Evolutionary conservation across 306 rosid genomes (phyloP), one percentile per base, ranked within the genome.

Genomic region (Styphnolobium japonicum): DNA sequence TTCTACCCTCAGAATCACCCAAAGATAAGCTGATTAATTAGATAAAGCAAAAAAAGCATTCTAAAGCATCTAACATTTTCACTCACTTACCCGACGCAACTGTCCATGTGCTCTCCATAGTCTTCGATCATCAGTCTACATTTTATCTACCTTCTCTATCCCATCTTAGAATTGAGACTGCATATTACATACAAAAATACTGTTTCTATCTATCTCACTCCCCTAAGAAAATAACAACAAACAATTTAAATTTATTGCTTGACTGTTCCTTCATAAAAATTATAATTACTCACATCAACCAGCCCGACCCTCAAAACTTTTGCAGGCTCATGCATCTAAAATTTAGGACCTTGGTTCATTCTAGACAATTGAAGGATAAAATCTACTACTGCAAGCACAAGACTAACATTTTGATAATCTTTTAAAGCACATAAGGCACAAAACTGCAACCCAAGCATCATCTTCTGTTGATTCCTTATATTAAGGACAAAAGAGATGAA

Each of bases 41-140:
- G 36, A 33, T 60, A 48, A 77, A 72, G 81, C 70, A 37, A 23
- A 77, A 36, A 70, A 5, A 48, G 70, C 70, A 57, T 57, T 73
- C 45, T 12, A 60, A 51, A 46, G 14, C 10, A 29, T 58, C 82
- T 61, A 34, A 60, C 16, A 64, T 58, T 68, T 67, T 85, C 81
- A 77, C 37, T 31, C 8, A 45, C 55, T n/a, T n/a, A 14, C 10
- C 39, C 67, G 25, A 62, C 76, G 33, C 69, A 69, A 65, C 52
- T 15, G 31, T 48, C 48, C 63, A 56, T 18, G 37, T 69, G 64
- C 67, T 75, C 58, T 51, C n/a, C 33, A 64, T 10, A 61, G 34
- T 19, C 77, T 46, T 66, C 52, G 49, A 73, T 55, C 29, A 66
- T 52, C 19, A 78, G 58, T 70, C 56, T 49, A 25, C 45, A 69